Percentiles rank a stretch among this genome's conserved stretches.
Evolutionary conservation across 805 yeast species (phyloP).

Genomic region (Barnettozyma vustinii): DNA sequence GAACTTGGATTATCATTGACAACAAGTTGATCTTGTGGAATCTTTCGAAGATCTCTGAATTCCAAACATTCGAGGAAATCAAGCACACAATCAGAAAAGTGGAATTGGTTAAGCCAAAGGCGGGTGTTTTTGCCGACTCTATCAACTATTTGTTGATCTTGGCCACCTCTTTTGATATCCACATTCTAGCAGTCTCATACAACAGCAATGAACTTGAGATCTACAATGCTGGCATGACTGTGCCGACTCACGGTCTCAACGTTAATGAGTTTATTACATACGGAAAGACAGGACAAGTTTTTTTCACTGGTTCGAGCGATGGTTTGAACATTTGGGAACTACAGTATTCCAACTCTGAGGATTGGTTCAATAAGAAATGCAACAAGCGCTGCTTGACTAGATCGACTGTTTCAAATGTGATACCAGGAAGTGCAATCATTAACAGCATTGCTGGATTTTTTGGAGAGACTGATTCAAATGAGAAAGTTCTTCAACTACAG

Average conservation of each 20-base stretch:
- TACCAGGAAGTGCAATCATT: constrained; percentile 36
- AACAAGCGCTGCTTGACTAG: constrained; percentile 79
- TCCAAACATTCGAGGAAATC: constrained; percentile 77
- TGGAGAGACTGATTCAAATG: constrained; percentile 26
- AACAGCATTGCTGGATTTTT: constrained; percentile 32
- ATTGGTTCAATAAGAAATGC: constrained; percentile 83
- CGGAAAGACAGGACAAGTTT: constrained; percentile 68
- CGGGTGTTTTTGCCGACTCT: constrained; percentile 71
- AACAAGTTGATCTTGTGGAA: constrained; percentile 84
- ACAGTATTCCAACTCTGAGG: constrained; percentile 73
- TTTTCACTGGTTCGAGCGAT: constrained; percentile 76
- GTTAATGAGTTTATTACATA: constrained; percentile 57
- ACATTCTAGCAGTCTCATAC: constrained; percentile 67
- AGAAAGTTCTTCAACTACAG: constrained; percentile 63
- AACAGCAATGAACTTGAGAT: constrained; percentile 52
- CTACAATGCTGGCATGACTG: constrained; percentile 77
- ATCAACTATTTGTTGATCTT: constrained; percentile 70
- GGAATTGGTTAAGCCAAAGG: constrained; percentile 73
- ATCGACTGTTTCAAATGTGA: constrained; percentile 47
- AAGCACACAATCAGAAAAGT: constrained; percentile 74
- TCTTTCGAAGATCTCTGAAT: constrained; percentile 56
- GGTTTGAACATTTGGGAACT: constrained; percentile 84
- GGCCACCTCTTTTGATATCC: constrained; percentile 75
- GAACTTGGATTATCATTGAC: constrained; percentile 85
- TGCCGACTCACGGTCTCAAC: constrained; percentile 72